Conservation (phyloP, 2,329 filamentous ascomycete species). For the Cladosporium halotolerans region DNA sequence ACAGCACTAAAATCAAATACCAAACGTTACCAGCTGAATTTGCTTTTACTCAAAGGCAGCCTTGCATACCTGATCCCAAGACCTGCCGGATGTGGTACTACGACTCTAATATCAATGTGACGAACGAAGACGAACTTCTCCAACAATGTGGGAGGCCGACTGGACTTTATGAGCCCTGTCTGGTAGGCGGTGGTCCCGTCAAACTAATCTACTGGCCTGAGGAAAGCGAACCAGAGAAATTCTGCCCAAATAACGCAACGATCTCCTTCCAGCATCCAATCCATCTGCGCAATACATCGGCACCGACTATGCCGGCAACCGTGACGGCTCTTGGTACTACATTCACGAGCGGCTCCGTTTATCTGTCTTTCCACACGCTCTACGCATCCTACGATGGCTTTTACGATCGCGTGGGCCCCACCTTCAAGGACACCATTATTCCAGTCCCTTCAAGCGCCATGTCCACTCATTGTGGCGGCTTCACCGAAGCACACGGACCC, state of each 20-base stretch:
- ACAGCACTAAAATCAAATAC: too few species aligned
- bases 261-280: not conserved
- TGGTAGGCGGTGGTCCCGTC: constrained; percentile 21
- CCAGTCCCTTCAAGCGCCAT: constrained; percentile 19
- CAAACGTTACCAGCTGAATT: too few species aligned
- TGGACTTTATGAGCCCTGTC: constrained; percentile 14
- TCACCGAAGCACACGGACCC: not conserved
- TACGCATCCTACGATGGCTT: constrained; percentile 18
- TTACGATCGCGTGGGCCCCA: constrained; percentile 16
- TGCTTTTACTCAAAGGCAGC: too few species aligned
- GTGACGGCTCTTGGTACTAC: constrained; percentile 19
- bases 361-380: constrained; percentile 20
- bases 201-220: constrained; percentile 23
- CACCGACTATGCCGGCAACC: constrained; percentile 1
- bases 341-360: constrained; percentile 18
- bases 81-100: constrained; percentile 18
- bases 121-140: constrained; percentile 8
- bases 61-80: constrained; percentile 11
- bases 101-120: constrained; percentile 11
- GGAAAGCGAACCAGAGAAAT: constrained; percentile 1
- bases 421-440: constrained; percentile 21
- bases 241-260: constrained; percentile 6
- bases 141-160: constrained; percentile 16
- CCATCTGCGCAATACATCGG: not conserved
- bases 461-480: constrained; percentile 19